A percentile compares a stretch with the other conserved stretches of the same genome.
phyloP scores from a whole-genome alignment of 2,329 filamentous ascomycete species.

The Diaporthe aspalathi region DNA sequence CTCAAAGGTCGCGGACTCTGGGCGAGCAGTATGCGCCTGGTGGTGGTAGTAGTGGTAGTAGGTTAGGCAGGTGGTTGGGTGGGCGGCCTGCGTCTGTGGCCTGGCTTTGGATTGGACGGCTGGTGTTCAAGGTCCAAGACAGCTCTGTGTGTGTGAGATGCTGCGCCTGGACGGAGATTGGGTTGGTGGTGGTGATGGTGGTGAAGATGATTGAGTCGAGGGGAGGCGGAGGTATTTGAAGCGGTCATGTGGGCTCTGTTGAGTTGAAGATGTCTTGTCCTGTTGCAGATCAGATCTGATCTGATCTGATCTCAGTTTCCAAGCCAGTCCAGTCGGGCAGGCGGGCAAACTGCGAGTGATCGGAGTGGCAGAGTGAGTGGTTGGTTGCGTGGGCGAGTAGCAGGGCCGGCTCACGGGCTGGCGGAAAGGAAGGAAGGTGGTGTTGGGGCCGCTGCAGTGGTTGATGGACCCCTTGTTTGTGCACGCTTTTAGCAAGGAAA shows the following conservation, averaged over 20 bases:
- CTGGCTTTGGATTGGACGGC: neutral
- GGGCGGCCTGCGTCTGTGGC: neutral
- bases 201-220: neutral
- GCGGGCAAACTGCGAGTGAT: neutral
- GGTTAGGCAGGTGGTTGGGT: conserved; percentile 3
- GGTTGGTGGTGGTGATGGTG: neutral
- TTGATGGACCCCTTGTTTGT: conserved; percentile 6
- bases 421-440: neutral
- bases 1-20: conserved; percentile 17
- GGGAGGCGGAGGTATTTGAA: conserved; percentile 3
- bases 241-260: conserved; percentile 19
- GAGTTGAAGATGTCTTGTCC: conserved; percentile 4
- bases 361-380: too few relatives aligned
- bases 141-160: neutral
- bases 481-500: conserved; percentile 14
- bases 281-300: conserved; percentile 32
- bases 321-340: neutral
- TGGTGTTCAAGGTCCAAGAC: neutral
- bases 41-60: neutral
- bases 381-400: neutral
- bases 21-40: conserved; percentile 12
- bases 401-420: too few relatives aligned
- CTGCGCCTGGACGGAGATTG: neutral
- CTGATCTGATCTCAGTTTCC: conserved; percentile 22
- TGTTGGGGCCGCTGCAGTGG: neutral